Percentiles rank a stretch among this genome's conserved stretches.
phyloP scores from a whole-genome alignment of 306 rosid genomes.

The Rosa chinensis region DNA sequence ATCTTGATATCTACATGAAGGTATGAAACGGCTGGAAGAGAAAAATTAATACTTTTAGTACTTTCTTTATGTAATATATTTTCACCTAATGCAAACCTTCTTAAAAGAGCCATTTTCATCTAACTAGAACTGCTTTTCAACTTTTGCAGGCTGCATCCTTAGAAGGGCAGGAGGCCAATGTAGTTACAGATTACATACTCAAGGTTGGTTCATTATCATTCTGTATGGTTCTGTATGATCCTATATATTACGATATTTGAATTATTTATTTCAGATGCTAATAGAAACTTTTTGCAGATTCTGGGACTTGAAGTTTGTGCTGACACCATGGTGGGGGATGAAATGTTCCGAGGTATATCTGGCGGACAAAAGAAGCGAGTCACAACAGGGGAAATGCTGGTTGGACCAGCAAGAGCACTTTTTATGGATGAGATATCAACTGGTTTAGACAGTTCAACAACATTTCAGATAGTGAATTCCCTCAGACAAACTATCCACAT shows the following conservation, averaged over 20 bases:
- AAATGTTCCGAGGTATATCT: slow-evolving; percentile 53
- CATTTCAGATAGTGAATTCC: slow-evolving; percentile 50
- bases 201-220: slow-evolving; percentile 42
- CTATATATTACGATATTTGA: neutral
- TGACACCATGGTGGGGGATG: slow-evolving; percentile 50
- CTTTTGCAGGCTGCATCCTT: slow-evolving; percentile 56
- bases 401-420: slow-evolving; percentile 51
- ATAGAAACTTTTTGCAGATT: slow-evolving; percentile 23
- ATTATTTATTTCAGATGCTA: neutral
- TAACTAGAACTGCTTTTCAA: neutral
- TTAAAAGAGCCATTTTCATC: neutral
- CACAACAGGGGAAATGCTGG: slow-evolving; percentile 62
- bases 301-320: slow-evolving; percentile 54
- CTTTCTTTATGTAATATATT: neutral
- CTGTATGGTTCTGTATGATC: neutral
- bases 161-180: slow-evolving; percentile 67
- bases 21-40: slow-evolving; percentile 22
- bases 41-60: neutral
- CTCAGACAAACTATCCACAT: slow-evolving; percentile 46
- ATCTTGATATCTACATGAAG: slow-evolving; percentile 72
- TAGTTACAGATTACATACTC: slow-evolving; percentile 73
- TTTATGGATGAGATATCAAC: slow-evolving; percentile 64
- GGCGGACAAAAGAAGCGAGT: slow-evolving; percentile 59
- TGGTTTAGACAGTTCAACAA: slow-evolving; percentile 60
- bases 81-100: neutral